A percentile compares a stretch with the other conserved stretches of the same genome.
These are phyloP conservation scores for Borovskyia barvae DNA, from an alignment of 208 protist species.

Conservation along the genomic window DNA sequence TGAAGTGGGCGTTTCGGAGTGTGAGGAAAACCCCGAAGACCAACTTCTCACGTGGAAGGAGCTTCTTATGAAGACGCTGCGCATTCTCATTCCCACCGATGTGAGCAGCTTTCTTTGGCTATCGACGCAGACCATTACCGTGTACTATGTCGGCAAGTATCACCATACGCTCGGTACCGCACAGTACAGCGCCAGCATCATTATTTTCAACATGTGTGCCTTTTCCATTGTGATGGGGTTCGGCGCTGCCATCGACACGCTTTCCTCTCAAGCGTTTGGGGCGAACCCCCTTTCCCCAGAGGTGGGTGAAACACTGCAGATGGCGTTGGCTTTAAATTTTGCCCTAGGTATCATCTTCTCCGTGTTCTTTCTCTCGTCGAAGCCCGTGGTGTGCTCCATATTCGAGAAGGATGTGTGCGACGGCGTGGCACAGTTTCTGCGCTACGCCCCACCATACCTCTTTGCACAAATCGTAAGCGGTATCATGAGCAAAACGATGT, in stretches of 20 bases:
- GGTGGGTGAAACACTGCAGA: slow-evolving; percentile 63
- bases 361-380: slow-evolving; percentile 43
- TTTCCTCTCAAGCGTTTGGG: slow-evolving; percentile 72
- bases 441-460: slow-evolving; percentile 51
- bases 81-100: slow-evolving; percentile 63
- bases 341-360: slow-evolving; percentile 44
- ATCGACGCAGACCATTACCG: slow-evolving; percentile 60
- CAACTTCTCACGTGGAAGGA: slow-evolving; percentile 15
- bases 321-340: slow-evolving; percentile 46
- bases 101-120: slow-evolving; percentile 63
- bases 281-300: slow-evolving; percentile 44
- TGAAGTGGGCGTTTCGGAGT: no score
- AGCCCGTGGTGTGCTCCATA: slow-evolving; percentile 32
- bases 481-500: slow-evolving; percentile 63
- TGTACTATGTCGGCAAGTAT: slow-evolving; percentile 48
- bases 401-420: slow-evolving; percentile 44
- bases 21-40: slow-evolving; percentile 19
- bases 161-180: slow-evolving; percentile 33
- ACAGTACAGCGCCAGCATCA: slow-evolving; percentile 60
- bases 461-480: slow-evolving; percentile 55
- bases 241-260: slow-evolving; percentile 66
- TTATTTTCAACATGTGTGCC: slow-evolving; percentile 68
- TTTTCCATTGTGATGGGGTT: slow-evolving; percentile 64
- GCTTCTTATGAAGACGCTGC: slow-evolving; percentile 31
- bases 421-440: slow-evolving; percentile 48